These are phyloP conservation scores for Wallacemonas sp. DNA, from an alignment of 208 protist genomes.

Conservation along the genomic window DNA sequence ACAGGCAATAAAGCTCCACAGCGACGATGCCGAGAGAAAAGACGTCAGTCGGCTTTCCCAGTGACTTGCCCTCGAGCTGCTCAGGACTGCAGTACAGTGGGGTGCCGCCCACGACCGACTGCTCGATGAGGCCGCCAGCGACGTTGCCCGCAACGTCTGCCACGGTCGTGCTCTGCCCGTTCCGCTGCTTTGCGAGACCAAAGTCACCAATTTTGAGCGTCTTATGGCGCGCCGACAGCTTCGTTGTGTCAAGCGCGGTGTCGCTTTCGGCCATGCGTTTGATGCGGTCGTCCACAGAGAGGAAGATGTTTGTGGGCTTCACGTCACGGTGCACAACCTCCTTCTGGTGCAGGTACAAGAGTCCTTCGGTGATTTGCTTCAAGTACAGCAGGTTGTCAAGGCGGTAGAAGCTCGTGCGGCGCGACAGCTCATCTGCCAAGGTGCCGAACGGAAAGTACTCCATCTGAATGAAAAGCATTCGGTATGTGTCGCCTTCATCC, in stretches of 20 bases:
- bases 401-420: constrained; percentile 46
- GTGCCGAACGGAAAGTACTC: constrained; percentile 81
- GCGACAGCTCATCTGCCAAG: constrained; percentile 58
- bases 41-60: constrained; percentile 61
- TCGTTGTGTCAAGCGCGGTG: not conserved
- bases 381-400: constrained; percentile 64
- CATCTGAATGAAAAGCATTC: constrained; percentile 87
- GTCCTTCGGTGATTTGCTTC: constrained; percentile 58
- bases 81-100: constrained; percentile 85
- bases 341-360: constrained; percentile 61
- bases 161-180: not conserved
- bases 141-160: constrained; percentile 33
- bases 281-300: constrained; percentile 26
- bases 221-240: not conserved
- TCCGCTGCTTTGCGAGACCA: constrained; percentile 65
- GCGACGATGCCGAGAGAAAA: constrained; percentile 80
- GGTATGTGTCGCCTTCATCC: constrained; percentile 21
- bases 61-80: constrained; percentile 45
- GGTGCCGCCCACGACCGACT: constrained; percentile 48
- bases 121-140: constrained; percentile 32
- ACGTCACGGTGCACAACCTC: constrained; percentile 80
- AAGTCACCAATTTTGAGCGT: constrained; percentile 88
- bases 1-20: constrained; percentile 75
- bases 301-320: constrained; percentile 88
- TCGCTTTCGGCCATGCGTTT: not conserved